A percentile compares a stretch with the other conserved stretches of the same genome.
Conservation (phyloP, 1,139 yeast genomes). For the Kluyveromyces sp. region DNA sequence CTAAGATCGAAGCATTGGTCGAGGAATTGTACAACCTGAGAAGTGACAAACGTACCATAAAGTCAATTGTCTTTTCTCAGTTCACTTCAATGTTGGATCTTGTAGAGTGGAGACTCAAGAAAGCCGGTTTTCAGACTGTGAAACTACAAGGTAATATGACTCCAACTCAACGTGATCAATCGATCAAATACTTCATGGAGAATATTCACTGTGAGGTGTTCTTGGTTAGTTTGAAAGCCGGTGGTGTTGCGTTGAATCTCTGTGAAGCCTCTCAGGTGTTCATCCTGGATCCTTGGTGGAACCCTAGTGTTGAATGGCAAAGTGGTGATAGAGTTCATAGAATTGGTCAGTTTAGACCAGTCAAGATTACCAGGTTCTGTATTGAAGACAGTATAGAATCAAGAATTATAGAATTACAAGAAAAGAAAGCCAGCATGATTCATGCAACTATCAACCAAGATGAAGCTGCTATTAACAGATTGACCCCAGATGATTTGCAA, state of each 20-base stretch:
- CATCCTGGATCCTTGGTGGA: constrained; percentile 98
- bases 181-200: constrained; percentile 85
- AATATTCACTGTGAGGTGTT: constrained; percentile 89
- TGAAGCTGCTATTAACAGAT: constrained; percentile 76
- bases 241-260: constrained; percentile 93
- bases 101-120: constrained; percentile 87
- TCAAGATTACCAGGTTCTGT: constrained; percentile 84
- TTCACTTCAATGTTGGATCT: constrained; percentile 94
- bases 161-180: constrained; percentile 87
- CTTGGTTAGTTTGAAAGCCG: constrained; percentile 90
- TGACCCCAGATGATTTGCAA: constrained; percentile 91
- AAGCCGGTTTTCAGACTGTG: constrained; percentile 93
- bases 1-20: constrained; percentile 91
- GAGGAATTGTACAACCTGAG: constrained; percentile 85
- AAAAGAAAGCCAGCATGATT: constrained; percentile 96
- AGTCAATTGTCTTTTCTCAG: constrained; percentile 93
- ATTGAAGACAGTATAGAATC: constrained; percentile 96
- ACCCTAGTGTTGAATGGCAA: constrained; percentile 97
- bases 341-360: constrained; percentile 93
- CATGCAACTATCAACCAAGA: constrained; percentile 92
- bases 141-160: constrained; percentile 95
- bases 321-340: constrained; percentile 97
- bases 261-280: constrained; percentile 97
- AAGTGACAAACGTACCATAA: constrained; percentile 81
- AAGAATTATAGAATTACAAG: constrained; percentile 90